Conservation (phyloP, 2,329 filamentous ascomycete species). For the Exophiala sp. region DNA sequence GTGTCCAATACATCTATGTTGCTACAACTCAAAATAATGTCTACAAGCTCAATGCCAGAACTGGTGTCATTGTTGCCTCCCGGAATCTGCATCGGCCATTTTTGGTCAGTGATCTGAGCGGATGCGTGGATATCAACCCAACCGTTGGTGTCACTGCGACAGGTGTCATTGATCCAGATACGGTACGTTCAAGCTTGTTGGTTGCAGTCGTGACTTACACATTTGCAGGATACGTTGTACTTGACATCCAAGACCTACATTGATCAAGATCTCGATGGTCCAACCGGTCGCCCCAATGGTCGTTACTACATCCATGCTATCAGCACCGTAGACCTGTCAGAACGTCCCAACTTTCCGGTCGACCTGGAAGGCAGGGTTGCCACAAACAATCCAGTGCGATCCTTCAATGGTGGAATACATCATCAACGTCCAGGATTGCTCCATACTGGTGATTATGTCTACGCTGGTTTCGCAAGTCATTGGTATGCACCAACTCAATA, state of each 20-base stretch:
- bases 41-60: slow-evolving; percentile 41
- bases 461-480: slow-evolving; percentile 54
- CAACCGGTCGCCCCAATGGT: slow-evolving; percentile 35
- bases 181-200: slow-evolving; percentile 21
- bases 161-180: slow-evolving; percentile 50
- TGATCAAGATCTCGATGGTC: slow-evolving; percentile 37
- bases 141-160: slow-evolving; percentile 49
- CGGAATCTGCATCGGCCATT: slow-evolving; percentile 47
- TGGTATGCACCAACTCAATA: slow-evolving; percentile 32
- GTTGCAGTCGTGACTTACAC: background rate
- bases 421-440: slow-evolving; percentile 51
- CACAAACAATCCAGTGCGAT: slow-evolving; percentile 47
- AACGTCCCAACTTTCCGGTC: slow-evolving; percentile 46
- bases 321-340: slow-evolving; percentile 38
- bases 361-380: slow-evolving; percentile 47
- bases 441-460: slow-evolving; percentile 47
- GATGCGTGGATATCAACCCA: slow-evolving; percentile 50
- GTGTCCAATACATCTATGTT: slow-evolving; percentile 54
- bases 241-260: slow-evolving; percentile 50
- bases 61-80: slow-evolving; percentile 37
- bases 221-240: slow-evolving; percentile 43
- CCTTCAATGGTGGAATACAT: slow-evolving; percentile 52
- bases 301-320: slow-evolving; percentile 42
- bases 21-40: slow-evolving; percentile 49
- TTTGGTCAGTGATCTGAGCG: slow-evolving; percentile 45